Conservation (phyloP, 2,329 filamentous ascomycete species). For the Neofusicoccum kwambonambiense region DNA sequence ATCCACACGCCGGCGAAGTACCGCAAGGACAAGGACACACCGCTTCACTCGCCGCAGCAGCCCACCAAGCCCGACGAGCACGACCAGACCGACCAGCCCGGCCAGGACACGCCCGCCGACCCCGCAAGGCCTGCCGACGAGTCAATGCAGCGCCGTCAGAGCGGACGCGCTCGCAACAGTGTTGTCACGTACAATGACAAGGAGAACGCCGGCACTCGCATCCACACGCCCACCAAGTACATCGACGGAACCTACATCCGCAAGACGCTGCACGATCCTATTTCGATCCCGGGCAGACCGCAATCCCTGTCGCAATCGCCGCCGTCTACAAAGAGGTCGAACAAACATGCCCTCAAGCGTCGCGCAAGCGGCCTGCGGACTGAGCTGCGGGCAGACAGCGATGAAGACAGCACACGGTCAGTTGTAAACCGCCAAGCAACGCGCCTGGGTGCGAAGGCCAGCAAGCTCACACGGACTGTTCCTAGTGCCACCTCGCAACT, state of each 20-base stretch:
- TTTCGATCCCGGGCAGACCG: background rate
- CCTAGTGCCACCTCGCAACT: background rate
- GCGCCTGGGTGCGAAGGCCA: background rate
- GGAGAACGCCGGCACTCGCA: slow-evolving; percentile 60
- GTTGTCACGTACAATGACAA: slow-evolving; percentile 67
- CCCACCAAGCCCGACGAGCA: background rate
- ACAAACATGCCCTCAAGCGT: background rate
- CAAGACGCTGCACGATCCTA: slow-evolving; percentile 25
- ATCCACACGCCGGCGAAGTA: slow-evolving; percentile 55
- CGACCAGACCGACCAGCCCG: slow-evolving; percentile 29
- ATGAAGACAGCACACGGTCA: background rate
- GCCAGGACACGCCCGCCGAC: slow-evolving; percentile 20
- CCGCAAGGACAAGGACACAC: slow-evolving; percentile 27
- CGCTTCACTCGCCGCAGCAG: background rate
- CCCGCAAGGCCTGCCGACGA: slow-evolving; percentile 24
- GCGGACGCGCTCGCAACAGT: slow-evolving; percentile 56
- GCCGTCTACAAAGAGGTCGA: background rate
- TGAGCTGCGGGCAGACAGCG: background rate
- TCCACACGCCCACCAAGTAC: slow-evolving; percentile 54
- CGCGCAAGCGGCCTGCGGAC: background rate
- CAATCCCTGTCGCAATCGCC: background rate
- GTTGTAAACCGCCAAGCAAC: background rate
- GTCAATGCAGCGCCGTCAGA: slow-evolving; percentile 40
- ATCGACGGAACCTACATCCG: slow-evolving; percentile 25
- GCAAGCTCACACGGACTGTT: background rate